A percentile compares a stretch with the other conserved stretches of the same genome.
These are phyloP conservation scores for Chalara sp. DNA, from an alignment of 2,329 filamentous ascomycete species.

Conservation along the genomic window DNA sequence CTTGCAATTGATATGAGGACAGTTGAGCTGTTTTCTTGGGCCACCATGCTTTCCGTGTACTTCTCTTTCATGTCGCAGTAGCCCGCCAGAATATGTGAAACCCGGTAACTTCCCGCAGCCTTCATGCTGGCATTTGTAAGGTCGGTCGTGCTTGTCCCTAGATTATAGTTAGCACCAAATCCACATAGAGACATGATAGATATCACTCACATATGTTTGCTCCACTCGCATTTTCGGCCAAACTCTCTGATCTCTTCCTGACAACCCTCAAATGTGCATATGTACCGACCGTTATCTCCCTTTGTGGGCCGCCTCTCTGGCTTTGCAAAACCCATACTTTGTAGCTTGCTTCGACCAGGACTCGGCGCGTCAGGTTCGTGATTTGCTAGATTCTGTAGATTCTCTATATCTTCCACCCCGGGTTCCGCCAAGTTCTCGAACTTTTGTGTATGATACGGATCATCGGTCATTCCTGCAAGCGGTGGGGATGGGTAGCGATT, in stretches of 20 bases:
- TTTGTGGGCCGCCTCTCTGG: constrained; percentile 50
- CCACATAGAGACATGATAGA: too few relatives aligned
- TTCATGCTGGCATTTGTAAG: constrained; percentile 77
- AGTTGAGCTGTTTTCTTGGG: constrained; percentile 80
- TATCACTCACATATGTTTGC: constrained; percentile 69
- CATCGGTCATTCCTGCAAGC: constrained; percentile 18
- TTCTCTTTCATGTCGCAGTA: constrained; percentile 85
- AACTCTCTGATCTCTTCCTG: constrained; percentile 59
- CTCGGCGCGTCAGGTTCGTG: constrained; percentile 24
- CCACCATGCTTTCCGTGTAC: constrained; percentile 64
- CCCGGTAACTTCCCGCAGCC: constrained; percentile 87
- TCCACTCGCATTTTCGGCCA: constrained; percentile 51
- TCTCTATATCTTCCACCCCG: constrained; percentile 11
- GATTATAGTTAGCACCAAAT: background rate
- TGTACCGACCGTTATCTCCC: constrained; percentile 68
- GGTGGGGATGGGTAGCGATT: constrained; percentile 25
- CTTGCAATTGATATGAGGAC: constrained; percentile 82
- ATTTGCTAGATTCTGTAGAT: constrained; percentile 19
- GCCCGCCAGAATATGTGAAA: constrained; percentile 90
- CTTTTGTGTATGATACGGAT: constrained; percentile 21
- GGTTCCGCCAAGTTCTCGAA: constrained; percentile 4
- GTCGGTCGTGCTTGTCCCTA: constrained; percentile 86
- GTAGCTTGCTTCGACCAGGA: constrained; percentile 34
- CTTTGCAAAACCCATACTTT: constrained; percentile 38
- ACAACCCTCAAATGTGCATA: constrained; percentile 68